phyloP scores from a whole-genome alignment of 495 filamentous ascomycete species.

The Lasiosphaeria ovina region DNA sequence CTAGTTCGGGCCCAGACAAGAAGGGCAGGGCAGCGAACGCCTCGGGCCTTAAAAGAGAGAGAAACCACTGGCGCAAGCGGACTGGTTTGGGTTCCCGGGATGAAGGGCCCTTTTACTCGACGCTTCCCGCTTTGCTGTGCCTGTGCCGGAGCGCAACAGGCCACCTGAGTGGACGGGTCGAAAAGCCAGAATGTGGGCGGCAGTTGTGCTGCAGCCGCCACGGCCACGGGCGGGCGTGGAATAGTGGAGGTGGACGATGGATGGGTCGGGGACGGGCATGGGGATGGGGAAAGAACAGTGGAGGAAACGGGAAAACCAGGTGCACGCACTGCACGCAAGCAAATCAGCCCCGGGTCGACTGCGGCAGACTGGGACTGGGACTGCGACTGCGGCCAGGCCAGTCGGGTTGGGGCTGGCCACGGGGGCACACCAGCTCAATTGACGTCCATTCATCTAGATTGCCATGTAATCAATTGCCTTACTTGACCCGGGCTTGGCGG shows the following conservation, averaged over 20 bases:
- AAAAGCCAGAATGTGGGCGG: constrained; percentile 17
- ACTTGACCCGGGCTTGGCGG: constrained; percentile 30
- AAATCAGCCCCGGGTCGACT: constrained; percentile 21
- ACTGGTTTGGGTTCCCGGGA: constrained; percentile 14
- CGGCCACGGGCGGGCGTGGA: too few relatives aligned
- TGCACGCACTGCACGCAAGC: constrained; percentile 8
- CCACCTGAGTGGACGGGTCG: background rate
- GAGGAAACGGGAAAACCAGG: constrained; percentile 20
- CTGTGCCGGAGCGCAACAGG: too few relatives aligned
- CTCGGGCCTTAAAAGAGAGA: constrained; percentile 27
- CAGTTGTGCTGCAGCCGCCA: constrained; percentile 33
- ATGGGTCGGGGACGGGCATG: constrained; percentile 11
- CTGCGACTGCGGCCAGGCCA: constrained; percentile 5
- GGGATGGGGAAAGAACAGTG: background rate
- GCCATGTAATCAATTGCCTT: constrained; percentile 32
- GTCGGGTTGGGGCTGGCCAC: constrained; percentile 18
- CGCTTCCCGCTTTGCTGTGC: constrained; percentile 20
- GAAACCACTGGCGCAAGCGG: constrained; percentile 1
- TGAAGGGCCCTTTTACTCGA: constrained; percentile 26
- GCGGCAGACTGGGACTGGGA: background rate
- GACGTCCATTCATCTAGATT: constrained; percentile 39
- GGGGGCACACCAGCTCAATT: constrained; percentile 25
- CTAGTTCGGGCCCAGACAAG: constrained; percentile 27
- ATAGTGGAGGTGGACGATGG: too few relatives aligned
- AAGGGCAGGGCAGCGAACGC: constrained; percentile 20